These are phyloP conservation scores for Grifola frondosa DNA, from an alignment of 1,284 basidiomycete genomes.

Conservation along the genomic window DNA sequence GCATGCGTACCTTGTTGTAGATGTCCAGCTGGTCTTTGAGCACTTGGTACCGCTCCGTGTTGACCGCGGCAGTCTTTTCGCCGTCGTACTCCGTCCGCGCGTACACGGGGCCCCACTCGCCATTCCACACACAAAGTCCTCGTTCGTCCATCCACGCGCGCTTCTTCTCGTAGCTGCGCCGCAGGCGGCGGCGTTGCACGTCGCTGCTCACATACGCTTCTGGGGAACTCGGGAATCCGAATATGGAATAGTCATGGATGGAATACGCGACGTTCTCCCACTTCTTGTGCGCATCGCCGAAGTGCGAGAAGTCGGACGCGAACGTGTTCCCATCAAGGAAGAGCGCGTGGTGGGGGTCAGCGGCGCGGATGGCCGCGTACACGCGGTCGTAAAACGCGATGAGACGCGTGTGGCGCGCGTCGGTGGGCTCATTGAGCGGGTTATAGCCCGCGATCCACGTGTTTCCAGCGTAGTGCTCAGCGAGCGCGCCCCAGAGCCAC, in stretches of 20 bases:
- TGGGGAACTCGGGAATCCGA: slow-evolving; percentile 65
- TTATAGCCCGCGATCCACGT: slow-evolving; percentile 74
- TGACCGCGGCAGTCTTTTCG: slow-evolving; percentile 60
- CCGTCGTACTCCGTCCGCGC: slow-evolving; percentile 62
- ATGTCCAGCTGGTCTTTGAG: slow-evolving; percentile 73
- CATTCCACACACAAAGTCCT: slow-evolving; percentile 74
- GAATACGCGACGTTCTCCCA: slow-evolving; percentile 67
- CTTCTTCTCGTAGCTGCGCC: slow-evolving; percentile 64
- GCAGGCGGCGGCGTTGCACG: slow-evolving; percentile 51
- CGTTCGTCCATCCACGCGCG: slow-evolving; percentile 65
- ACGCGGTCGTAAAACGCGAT: slow-evolving; percentile 63
- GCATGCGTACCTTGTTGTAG: slow-evolving; percentile 54
- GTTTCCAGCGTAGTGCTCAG: slow-evolving; percentile 57
- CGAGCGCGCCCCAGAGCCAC: slow-evolving; percentile 72
- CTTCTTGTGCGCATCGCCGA: slow-evolving; percentile 48
- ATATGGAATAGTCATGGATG: slow-evolving; percentile 76
- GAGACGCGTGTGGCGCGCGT: slow-evolving; percentile 49
- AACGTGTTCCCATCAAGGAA: slow-evolving; percentile 78
- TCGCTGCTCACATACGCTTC: slow-evolving; percentile 50
- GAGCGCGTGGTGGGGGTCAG: slow-evolving; percentile 66
- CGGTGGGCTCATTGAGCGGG: slow-evolving; percentile 76
- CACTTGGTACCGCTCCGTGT: slow-evolving; percentile 60
- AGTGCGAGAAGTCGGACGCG: slow-evolving; percentile 72
- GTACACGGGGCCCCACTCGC: slow-evolving; percentile 75
- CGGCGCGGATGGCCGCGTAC: slow-evolving; percentile 58